Evolutionary conservation across 148 eudicot species (phyloP), one percentile per base, ranked within the genome.

Genomic region (Nepenthes gracilis): DNA sequence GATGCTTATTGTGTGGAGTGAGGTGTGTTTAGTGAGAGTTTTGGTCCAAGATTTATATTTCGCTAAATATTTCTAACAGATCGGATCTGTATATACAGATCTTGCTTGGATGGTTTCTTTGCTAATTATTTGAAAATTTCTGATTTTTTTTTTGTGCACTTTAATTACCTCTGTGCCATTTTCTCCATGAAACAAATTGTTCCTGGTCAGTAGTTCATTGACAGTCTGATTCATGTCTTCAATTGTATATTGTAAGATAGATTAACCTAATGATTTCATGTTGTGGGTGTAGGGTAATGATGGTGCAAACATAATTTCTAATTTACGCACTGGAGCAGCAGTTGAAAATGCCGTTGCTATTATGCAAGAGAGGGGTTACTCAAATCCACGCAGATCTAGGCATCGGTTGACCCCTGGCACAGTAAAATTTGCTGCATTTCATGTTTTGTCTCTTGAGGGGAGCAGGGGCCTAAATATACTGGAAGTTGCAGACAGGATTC

Each of bases 371-470:
- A 82, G 83, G 73, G 98, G 96, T 51, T 78, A 77, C 58, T 74
- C 91, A 43, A 85, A 83, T 72, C 83, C 81, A 12, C 85, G 94
- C 61, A 88, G 73, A 78, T 88, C 98, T 48, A 88, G 95, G 75
- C 98, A 93, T 76, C 81, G 98, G 23, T 71, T 93, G 83, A 93
- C 96, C 9, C 98, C 98, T 60, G 98, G 96, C 73, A 93, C 98
- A 9, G 96, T 93, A 10, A 93, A 93, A 75, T 93, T 73, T 75
- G 98, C 98, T 35, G 97, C 96, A 47, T 92, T 80, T 82, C 87
- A 92, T 71, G 86, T 88, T 70, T 83, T 92, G 43, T 88, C 96
- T 47, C 76, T 92, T 57, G 96, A 92, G 69, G 97, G 97, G 35
- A 76, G 85, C 66, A 73, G 74, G 47, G 97, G 97, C 9, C 82